Evolutionary conservation across 2,329 filamentous ascomycete genomes (phyloP).

Genomic region (Pseudopithomyces chartarum): DNA sequence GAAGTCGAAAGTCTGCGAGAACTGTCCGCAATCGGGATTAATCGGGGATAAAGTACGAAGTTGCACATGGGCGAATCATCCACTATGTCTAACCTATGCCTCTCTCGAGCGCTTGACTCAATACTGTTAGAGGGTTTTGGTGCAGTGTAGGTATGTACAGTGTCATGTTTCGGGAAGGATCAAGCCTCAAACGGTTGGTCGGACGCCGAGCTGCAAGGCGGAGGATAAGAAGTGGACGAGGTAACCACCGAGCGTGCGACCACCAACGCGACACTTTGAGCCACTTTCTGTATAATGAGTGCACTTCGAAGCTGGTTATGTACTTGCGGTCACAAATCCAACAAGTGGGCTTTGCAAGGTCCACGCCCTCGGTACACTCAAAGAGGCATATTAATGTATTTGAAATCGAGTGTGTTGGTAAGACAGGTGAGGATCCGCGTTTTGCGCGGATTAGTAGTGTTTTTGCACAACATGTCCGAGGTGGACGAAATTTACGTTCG

Average conservation of each 20-base stretch:
- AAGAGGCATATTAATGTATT: not conserved
- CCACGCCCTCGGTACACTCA: not conserved
- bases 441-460: constrained; percentile 1
- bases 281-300: not conserved
- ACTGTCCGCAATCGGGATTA: not conserved
- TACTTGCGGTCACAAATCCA: not conserved
- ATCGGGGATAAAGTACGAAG: not conserved
- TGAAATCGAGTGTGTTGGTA: constrained; percentile 1
- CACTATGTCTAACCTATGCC: not conserved
- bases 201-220: not conserved
- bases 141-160: not conserved
- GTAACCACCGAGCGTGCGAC: not conserved
- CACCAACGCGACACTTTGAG: not conserved
- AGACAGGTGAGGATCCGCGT: not conserved
- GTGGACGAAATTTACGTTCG: not conserved
- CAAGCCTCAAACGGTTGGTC: not conserved
- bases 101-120: not conserved
- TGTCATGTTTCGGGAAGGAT: not conserved
- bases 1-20: not conserved
- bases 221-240: not conserved
- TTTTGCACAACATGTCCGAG: not conserved
- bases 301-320: not conserved
- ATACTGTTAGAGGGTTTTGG: constrained; percentile 1
- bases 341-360: not conserved
- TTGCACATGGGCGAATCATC: not conserved